Base-by-base conservation (phyloP, 257 asterid genomes). In the Plantago major region DNA sequence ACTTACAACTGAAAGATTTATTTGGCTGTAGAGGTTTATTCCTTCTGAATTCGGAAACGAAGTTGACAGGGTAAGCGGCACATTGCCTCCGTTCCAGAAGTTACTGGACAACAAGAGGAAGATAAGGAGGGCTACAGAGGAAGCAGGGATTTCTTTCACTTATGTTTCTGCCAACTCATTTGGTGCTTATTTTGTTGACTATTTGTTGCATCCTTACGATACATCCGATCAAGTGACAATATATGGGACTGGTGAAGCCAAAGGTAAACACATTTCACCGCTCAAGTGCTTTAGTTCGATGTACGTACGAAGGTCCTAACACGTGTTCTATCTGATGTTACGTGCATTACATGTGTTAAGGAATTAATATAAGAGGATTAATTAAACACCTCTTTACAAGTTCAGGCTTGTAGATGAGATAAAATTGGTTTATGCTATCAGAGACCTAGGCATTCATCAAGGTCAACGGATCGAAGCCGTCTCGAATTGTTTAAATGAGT, bases 11-110 rank as follows among this genome's bases (percentile, higher is more conserved):
- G 55, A 18, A 17, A 10, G 12, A 15, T 17, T 50, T 5, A 50
- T 11, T 13, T 46, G 15, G 17, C 7, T 71, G 11, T 47, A 86
- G 95, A 79, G 88, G 13, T 87, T 87, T 60, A 55, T 84, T 75
- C 95, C 93, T 0, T 84, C 95, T 15, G 93, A 87, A 60, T 87
- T 84, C 46, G 95, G 95, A 0, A 71, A 76, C 62, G 93, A 87
- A 57, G 82, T 87, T 0, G 77, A 87, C 18, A 58, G 63, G 45
- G 45, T 44, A 43, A 42, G 6, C 46, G 44, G 45, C 0, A 50
- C 63, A 42, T 11, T 43, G 15, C 37, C 45, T 12, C 63, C 63
- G 1, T 43, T 43, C 45, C 45, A 58, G 42, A 43, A 8, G 16
- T n/a, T 43, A 4, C 45, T 87, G 50, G 90, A 82, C 4, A 92